These are phyloP conservation scores for Cantharellus cinnabarinus DNA, from an alignment of 768 basidiomycete genomes.

Conservation along the genomic window DNA sequence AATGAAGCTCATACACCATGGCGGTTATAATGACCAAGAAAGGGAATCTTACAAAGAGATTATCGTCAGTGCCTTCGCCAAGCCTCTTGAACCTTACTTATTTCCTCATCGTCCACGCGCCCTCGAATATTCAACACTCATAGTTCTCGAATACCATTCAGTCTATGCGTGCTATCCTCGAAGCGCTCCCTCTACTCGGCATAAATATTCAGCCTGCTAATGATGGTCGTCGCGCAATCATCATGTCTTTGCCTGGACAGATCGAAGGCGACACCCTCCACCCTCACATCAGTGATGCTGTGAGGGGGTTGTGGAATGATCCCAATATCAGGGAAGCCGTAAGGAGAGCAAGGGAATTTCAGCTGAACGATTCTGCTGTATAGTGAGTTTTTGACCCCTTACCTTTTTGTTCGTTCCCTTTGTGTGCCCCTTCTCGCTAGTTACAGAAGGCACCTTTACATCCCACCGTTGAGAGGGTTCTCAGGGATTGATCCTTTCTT, in stretches of 20 bases:
- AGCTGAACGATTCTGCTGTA: conserved; percentile 86
- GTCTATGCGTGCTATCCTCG: conserved; percentile 88
- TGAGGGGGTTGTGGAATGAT: conserved; percentile 67
- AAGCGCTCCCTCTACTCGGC: conserved; percentile 75
- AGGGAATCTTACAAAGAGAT: conserved; percentile 90
- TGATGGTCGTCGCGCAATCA: conserved; percentile 38
- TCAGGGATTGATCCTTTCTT: too few species aligned
- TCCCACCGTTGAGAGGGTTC: too few species aligned
- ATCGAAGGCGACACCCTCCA: conserved; percentile 63
- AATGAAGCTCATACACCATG: conserved; percentile 93
- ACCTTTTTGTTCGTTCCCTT: background rate
- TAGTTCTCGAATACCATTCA: conserved; percentile 73
- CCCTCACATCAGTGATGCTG: conserved; percentile 53
- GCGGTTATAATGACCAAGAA: conserved; percentile 73
- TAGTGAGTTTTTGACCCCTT: conserved; percentile 27
- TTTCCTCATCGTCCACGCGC: background rate
- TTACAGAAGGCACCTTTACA: too few species aligned
- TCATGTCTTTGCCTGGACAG: conserved; percentile 55
- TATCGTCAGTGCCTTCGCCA: conserved; percentile 21
- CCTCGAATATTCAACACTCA: background rate
- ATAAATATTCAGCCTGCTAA: conserved; percentile 50
- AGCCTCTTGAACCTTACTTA: background rate
- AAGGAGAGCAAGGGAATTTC: conserved; percentile 73
- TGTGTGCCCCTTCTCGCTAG: background rate
- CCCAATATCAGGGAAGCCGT: conserved; percentile 66